These are phyloP conservation scores for Starmerella roubikii DNA, from an alignment of 805 yeast genomes.

Conservation along the genomic window DNA sequence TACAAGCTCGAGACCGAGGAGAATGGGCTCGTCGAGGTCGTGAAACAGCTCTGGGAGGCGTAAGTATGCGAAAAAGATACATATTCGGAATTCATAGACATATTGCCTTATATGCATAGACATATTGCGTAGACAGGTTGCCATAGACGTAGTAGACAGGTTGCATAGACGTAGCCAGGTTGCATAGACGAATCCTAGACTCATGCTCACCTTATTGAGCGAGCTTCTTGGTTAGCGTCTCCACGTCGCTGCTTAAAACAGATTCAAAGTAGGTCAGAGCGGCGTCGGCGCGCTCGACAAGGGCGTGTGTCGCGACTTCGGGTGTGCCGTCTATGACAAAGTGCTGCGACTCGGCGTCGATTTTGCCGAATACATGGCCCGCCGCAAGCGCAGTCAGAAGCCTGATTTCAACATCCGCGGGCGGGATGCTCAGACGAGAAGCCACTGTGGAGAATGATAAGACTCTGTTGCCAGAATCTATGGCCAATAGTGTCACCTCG, in stretches of 20 bases:
- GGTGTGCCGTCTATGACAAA: constrained; percentile 16
- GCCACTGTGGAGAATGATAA: constrained; percentile 12
- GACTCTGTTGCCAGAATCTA: constrained; percentile 3
- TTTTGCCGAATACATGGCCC: constrained; percentile 18
- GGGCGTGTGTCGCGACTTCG: constrained; percentile 15
- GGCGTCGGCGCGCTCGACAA: constrained; percentile 11
- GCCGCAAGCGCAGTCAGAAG: constrained; percentile 19
- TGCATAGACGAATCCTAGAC: too few species aligned
- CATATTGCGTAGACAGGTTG: too few species aligned
- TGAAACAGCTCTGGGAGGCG: constrained; percentile 50
- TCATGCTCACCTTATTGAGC: too few species aligned
- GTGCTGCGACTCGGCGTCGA: constrained; percentile 18
- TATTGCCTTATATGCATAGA: too few species aligned
- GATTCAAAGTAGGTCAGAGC: constrained; percentile 10
- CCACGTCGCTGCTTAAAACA: constrained; percentile 3
- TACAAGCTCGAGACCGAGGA: constrained; percentile 63
- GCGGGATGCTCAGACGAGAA: constrained; percentile 8
- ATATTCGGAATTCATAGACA: constrained; percentile 1
- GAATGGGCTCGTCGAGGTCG: constrained; percentile 60
- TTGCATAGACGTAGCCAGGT: too few species aligned
- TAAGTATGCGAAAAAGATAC: constrained; percentile 11
- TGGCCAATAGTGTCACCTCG: neutral
- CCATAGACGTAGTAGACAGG: too few species aligned
- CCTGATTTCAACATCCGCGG: constrained; percentile 16
- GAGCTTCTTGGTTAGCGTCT: too few species aligned